Conservation (phyloP, 1,284 basidiomycete species). For the Apiotrichum laibachii region DNA sequence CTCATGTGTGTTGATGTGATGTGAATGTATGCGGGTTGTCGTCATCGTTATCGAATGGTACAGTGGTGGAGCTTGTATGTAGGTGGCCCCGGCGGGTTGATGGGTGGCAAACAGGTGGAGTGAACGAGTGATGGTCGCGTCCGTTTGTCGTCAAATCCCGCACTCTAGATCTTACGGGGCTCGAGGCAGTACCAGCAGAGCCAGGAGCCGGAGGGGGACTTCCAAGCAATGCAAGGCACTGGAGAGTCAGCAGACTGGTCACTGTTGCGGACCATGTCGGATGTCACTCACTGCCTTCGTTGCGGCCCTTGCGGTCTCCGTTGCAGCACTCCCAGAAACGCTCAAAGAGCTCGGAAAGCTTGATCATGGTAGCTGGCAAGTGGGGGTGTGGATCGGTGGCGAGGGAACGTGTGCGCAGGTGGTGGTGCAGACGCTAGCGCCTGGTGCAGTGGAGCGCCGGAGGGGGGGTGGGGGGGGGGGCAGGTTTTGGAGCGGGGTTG, state of each 20-base stretch:
- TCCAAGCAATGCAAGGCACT: slow-evolving; percentile 10
- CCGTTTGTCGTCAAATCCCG: too few relatives aligned
- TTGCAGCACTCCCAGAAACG: slow-evolving; percentile 3
- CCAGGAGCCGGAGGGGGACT: not conserved
- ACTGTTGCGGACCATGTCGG: not conserved
- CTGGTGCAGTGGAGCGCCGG: not conserved
- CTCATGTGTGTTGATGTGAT: too few relatives aligned
- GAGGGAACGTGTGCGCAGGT: not conserved
- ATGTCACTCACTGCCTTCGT: slow-evolving; percentile 7
- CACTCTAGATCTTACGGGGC: not conserved
- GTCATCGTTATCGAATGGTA: too few relatives aligned
- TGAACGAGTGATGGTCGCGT: too few relatives aligned
- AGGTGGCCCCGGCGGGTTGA: too few relatives aligned
- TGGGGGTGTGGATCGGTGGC: not conserved
- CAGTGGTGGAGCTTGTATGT: too few relatives aligned
- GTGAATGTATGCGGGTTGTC: too few relatives aligned
- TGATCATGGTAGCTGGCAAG: not conserved
- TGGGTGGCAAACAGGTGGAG: too few relatives aligned
- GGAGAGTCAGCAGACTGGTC: not conserved
- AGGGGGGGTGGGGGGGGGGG: not conserved
- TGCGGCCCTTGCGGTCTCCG: slow-evolving; percentile 9
- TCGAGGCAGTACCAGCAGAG: slow-evolving; percentile 9
- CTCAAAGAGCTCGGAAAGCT: not conserved
- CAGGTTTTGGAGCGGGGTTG: not conserved
- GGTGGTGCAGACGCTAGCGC: not conserved